Base-by-base conservation (phyloP, 1,139 yeast species). In the Sugiyamaella xylanicola region DNA sequence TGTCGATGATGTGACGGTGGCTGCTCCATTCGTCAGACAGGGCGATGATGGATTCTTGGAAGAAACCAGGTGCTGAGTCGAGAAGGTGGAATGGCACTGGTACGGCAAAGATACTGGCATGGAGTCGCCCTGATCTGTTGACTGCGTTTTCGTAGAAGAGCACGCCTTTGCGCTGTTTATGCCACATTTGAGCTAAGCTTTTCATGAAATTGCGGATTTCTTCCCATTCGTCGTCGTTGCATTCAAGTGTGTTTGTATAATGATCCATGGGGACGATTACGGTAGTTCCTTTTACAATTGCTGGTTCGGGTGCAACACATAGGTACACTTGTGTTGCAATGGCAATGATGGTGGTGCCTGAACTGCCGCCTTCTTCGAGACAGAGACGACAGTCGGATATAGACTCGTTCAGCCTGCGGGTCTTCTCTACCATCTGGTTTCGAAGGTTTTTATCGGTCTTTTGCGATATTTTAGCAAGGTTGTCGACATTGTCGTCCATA, bases 121-220 rank as follows among this genome's bases (percentile, higher is more conserved):
- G 83, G n/a, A 66, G 61, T 16, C 63, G 58, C 15, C 64, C 58
- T n/a, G 63, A 56, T 13, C 68, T 65, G 4, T 63, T 55, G 0
- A 72, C 70, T 1, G 80, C 77, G 37, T 70, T 71, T 60, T 79
- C 83, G 61, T 78, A 79, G 58, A 79, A 79, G 9, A 79, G 56
- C 4, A 77, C 78, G 2, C 72, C 71, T 54, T 68, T 68, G 27
- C 72, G 70, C 42, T 69, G 67, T 2, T 68, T 56, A 42, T 68
- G 71, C 67, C 78, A 79, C 69, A 76, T 73, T 41, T 65, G 61
- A 0, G 75, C 67, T 17, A 79, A 63, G 17, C 74, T 65, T 47
- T 72, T 69, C 82, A 79, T 77, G 57, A 74, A 75, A 48, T 75
- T 74, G 22, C 76, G 66, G 2, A 79, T 70, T 59, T 79, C 83